Base-by-base conservation (phyloP, 1,139 yeast genomes). In the Keqinozyma sinolaborantium region DNA sequence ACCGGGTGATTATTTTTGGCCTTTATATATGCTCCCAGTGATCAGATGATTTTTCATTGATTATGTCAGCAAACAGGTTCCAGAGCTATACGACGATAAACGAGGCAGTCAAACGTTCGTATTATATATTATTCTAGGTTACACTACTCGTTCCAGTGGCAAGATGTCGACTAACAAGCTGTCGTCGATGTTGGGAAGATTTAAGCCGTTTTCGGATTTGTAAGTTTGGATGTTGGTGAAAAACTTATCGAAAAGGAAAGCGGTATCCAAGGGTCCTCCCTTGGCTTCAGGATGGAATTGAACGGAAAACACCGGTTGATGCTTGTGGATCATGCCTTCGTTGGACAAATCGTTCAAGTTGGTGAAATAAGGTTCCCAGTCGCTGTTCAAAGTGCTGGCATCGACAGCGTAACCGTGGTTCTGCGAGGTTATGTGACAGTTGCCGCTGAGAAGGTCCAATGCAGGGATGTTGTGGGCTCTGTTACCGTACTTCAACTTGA, bases 201-300 rank as follows among this genome's bases (percentile, higher is more conserved):
- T 66, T 40, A 69, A 59, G 16, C 76, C 73, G 34, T 59, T 64
- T 34, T 38, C 44, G 7, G 42, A 25, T 57, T 75, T 82, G 70
- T 76, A 86, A 26, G 61, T 63, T 26, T 66, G 70, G 43, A 92
- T 81, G 52, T 83, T 73, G 28, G 70, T 76, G 51, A 92, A 80
- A 64, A 86, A 92, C 62, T 80, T 85, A 70, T 92, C 97, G 50
- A 92, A 92, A 59, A 92, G 70, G 62, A 80, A 86, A 4, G 86
- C 74, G 13, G 97, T 84, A 60, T 92, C 98, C 50, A 83, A 73
- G 37, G 98, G 98, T 48, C 98, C 98, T 47, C 98, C 98, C 69
- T 90, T 92, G 39, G 98, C 98, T 63, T 92, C 98, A 29, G 98
- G 98, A 58, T 92, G 98, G 76, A 92, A 92, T 61, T 92, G 98